A percentile compares a stretch with the other conserved stretches of the same genome.
These are phyloP conservation scores for Syzygium aqueum DNA, from an alignment of 345 rosid genomes.

Conservation along the genomic window DNA sequence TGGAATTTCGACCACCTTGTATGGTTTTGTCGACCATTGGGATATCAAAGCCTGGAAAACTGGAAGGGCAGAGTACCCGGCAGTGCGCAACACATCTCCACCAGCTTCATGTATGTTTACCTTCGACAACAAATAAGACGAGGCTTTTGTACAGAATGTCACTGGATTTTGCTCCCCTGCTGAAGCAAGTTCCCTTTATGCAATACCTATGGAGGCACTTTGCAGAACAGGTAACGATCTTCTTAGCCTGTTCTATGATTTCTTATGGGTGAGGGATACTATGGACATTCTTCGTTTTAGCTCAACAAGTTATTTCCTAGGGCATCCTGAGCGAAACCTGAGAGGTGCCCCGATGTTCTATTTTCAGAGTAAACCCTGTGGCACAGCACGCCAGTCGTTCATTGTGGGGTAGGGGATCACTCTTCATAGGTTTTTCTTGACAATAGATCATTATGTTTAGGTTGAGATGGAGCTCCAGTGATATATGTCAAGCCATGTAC, in stretches of 20 bases:
- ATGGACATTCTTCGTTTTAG: not conserved
- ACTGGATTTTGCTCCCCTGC: slow-evolving; percentile 82
- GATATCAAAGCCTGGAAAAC: slow-evolving; percentile 91
- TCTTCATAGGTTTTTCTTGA: not conserved
- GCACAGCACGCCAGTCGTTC: not conserved
- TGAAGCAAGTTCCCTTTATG: slow-evolving; percentile 83
- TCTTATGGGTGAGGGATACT: not conserved
- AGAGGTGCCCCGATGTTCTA: not conserved
- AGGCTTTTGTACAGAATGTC: slow-evolving; percentile 89
- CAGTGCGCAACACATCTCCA: slow-evolving; percentile 91
- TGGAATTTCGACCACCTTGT: slow-evolving; percentile 98
- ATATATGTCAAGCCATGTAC: not conserved
- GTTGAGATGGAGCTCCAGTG: not conserved
- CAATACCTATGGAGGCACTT: slow-evolving; percentile 82
- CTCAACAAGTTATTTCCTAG: not conserved
- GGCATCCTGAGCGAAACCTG: not conserved
- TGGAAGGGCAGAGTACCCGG: slow-evolving; percentile 63
- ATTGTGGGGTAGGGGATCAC: not conserved
- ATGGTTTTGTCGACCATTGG: slow-evolving; percentile 92
- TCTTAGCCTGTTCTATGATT: not conserved
- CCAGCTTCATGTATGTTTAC: slow-evolving; percentile 94
- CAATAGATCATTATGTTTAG: not conserved
- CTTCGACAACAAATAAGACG: slow-evolving; percentile 77
- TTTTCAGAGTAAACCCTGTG: not conserved
- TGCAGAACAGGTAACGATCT: slow-evolving; percentile 68